Evolutionary conservation across 2,329 filamentous ascomycete genomes (phyloP), one percentile per base, ranked within the genome.

Genomic region (Epichloe bromicola): DNA sequence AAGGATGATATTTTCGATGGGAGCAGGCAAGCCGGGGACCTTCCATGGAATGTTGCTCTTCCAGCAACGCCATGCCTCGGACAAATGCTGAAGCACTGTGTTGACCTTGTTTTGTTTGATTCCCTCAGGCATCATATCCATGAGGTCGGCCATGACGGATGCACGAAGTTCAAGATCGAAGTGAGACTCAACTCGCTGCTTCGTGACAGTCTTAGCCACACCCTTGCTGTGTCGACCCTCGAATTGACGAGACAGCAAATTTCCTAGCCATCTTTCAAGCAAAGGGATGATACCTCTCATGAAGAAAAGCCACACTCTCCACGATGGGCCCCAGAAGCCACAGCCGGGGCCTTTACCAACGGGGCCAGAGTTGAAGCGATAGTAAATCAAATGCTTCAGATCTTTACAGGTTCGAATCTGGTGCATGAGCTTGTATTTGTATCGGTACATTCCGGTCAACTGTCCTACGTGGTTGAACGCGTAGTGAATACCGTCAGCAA

Each of bases 1-100:
- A 55, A 98, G 75, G 61, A 98, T 98, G 60, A 98, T 95, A 63
- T 97, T 98, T 70, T 98, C 93, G 56, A 98, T 97, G 0, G 93
- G 91, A 14, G 94, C 94, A 40, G 93, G 93, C 54, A 98, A 70
- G 38, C 93, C 94, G 48, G 93, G 93, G 3, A 98, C 93, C 73
- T 98, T 98, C 93, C 93, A 98, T 0, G 93, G 93, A 59, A 98
- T 98, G 63, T 98, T 98, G 70, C 90, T 96, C 83, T 98, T 98
- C 93, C 93, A 98, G 73, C 93, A 98, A 71, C 93, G 81, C 93
- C 93, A 98, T 14, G 93, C 93, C 72, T 98, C 93, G 0, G 91
- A 97, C 41, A 98, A 72, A 76, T 98, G 94, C 63, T 97, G 93
- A 50, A 98, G 74, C 43, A 98, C 91, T 1, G 90, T 95, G 68